Base-by-base conservation (phyloP, 192 early-diverging fungal genomes). In the Gryganskiella cystojenkinii region DNA sequence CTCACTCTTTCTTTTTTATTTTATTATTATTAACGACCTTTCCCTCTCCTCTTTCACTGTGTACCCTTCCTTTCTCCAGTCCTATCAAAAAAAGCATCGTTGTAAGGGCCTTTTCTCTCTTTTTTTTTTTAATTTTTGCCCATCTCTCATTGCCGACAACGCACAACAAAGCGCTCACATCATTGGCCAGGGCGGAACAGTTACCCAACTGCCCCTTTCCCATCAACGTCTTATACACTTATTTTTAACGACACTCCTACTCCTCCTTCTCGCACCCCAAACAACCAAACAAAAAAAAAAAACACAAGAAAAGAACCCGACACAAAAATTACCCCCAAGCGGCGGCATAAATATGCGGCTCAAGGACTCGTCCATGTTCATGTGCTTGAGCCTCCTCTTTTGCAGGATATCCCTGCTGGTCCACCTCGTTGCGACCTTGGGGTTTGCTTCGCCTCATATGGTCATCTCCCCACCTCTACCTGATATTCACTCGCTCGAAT, bases 311-410 rank as follows among this genome's bases (percentile, higher is more conserved):
- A n/a, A n/a, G n/a, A n/a, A n/a, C n/a, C n/a, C n/a, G n/a, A n/a
- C n/a, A n/a, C n/a, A n/a, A n/a, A n/a, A n/a, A n/a, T n/a, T n/a
- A n/a, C n/a, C n/a, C n/a, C n/a, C n/a, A n/a, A n/a, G n/a, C n/a
- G n/a, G n/a, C 45, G 53, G 15, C 37, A 22, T 24, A n/a, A 56
- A 24, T 35, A 78, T 78, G 74, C 59, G 66, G 61, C 60, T 64
- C 65, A 68, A 49, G 74, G 67, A 68, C 74, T 64, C 61, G 67
- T 54, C 53, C 40, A 42, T 31, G 61, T 69, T 51, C 58, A 11
- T 64, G 66, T 61, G 61, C 63, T 54, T 73, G 53, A 59, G 52
- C 61, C 57, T 78, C 56, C 40, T 68, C 54, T 46, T 67, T 58
- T 58, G 49, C 64, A 44, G 54, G 50, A 53, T 69, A 51, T 37